These are phyloP conservation scores for Amanita exitialis DNA, from an alignment of 768 basidiomycete species.

Conservation along the genomic window DNA sequence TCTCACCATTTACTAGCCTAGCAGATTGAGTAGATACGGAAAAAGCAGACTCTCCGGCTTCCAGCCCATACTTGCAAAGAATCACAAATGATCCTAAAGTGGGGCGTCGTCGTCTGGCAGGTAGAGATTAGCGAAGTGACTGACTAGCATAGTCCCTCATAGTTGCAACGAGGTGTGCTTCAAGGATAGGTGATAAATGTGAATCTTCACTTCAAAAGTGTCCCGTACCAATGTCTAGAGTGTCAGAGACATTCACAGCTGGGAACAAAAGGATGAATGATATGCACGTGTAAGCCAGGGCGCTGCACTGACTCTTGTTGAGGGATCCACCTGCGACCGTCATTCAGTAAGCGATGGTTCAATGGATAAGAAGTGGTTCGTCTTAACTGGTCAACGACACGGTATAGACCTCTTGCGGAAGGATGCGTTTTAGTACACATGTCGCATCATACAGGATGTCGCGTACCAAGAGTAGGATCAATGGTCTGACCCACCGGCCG, in stretches of 20 bases:
- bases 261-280: neutral
- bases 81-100: conserved; percentile 3
- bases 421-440: neutral
- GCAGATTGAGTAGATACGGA: neutral
- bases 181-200: neutral
- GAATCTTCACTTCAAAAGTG: too few relatives aligned
- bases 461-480: conserved; percentile 1
- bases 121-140: neutral
- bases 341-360: neutral
- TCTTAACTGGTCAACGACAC: neutral
- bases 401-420: neutral
- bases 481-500: neutral
- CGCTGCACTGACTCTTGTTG: neutral
- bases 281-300: too few relatives aligned
- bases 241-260: neutral
- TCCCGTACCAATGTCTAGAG: neutral
- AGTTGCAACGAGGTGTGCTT: conserved; percentile 4
- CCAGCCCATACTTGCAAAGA: conserved; percentile 1
- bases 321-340: neutral
- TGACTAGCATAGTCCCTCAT: conserved; percentile 6
- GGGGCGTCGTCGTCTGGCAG: neutral
- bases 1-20: conserved; percentile 1
- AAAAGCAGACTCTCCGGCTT: conserved; percentile 3
- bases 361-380: neutral
- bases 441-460: neutral